Conservation (phyloP, 345 rosid genomes). For the Eucalyptus fibrosa region DNA sequence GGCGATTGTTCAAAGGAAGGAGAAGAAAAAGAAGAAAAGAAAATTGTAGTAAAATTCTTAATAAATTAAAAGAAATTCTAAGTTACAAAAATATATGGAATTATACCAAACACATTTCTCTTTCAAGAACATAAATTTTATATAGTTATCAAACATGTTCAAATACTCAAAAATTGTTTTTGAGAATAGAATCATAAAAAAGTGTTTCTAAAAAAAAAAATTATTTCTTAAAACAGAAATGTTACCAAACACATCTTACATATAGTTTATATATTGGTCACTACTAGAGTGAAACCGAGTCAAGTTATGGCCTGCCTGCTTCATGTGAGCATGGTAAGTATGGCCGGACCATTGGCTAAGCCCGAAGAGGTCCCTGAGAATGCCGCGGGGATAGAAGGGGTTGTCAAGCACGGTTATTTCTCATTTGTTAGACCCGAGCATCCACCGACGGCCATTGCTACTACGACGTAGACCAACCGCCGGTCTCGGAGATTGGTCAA, state of each 20-base stretch:
- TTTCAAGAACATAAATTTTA: no score
- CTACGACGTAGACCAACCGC: not conserved
- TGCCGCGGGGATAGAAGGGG: not conserved
- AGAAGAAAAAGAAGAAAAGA: no score
- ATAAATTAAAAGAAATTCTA: no score
- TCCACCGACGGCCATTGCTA: not conserved
- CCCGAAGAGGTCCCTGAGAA: not conserved
- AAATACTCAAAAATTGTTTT: no score
- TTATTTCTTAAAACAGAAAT: rapidly evolving
- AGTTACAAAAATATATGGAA: no score
- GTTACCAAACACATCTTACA: rapidly evolving
- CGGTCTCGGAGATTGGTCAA: not conserved
- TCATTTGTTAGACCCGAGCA: not conserved
- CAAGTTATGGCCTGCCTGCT: not conserved
- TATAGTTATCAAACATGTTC: no score
- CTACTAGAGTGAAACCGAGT: not conserved
- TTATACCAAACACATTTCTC: no score
- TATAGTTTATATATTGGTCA: not conserved
- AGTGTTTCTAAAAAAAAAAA: no score
- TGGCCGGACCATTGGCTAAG: not conserved
- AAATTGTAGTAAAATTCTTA: no score
- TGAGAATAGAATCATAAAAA: no score
- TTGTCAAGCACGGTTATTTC: not conserved
- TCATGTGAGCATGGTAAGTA: not conserved
- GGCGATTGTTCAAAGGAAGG: rapidly evolving